A percentile compares a stretch with the other conserved stretches of the same genome.
Conservation (phyloP, 2,329 filamentous ascomycete genomes). For the Cladosporium phlei region DNA sequence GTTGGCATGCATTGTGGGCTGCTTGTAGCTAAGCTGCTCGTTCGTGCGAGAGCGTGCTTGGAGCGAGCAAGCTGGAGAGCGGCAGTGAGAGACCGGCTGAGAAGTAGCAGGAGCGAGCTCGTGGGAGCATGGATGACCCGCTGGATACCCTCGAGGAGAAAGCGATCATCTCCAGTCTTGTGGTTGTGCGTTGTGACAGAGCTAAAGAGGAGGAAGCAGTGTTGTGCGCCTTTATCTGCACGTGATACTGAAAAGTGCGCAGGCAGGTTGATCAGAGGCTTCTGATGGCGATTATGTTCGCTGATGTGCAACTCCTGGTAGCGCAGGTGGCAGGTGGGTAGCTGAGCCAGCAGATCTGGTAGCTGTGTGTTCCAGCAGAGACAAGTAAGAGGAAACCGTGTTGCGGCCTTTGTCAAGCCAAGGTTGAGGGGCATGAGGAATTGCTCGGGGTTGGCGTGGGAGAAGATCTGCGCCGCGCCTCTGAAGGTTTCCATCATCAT, state of each 20-base stretch:
- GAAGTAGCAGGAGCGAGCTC: too few relatives aligned
- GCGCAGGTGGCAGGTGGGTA: conserved; percentile 23
- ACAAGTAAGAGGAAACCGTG: not conserved
- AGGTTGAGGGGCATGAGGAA: conserved; percentile 25
- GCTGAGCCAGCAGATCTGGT: conserved; percentile 23
- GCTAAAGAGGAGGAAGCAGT: not conserved
- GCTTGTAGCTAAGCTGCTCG: too few relatives aligned
- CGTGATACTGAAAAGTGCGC: conserved; percentile 5
- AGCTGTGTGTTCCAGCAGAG: conserved; percentile 14
- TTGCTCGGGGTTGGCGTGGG: conserved; percentile 25
- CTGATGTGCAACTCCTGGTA: conserved; percentile 17
- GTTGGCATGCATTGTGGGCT: too few relatives aligned
- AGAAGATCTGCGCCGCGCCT: conserved; percentile 20
- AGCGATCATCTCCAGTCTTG: not conserved
- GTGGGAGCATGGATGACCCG: too few relatives aligned
- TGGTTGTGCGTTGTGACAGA: not conserved
- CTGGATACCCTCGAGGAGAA: too few relatives aligned
- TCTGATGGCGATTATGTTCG: not conserved
- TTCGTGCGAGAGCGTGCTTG: too few relatives aligned
- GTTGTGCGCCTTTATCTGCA: conserved; percentile 1
- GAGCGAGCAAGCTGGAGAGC: too few relatives aligned
- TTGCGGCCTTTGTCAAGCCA: too few relatives aligned
- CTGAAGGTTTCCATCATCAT: not conserved
- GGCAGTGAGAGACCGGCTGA: too few relatives aligned
- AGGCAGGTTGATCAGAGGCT: not conserved